phyloP scores from a whole-genome alignment of 805 yeast genomes.

The Nakazawaea siamensis region DNA sequence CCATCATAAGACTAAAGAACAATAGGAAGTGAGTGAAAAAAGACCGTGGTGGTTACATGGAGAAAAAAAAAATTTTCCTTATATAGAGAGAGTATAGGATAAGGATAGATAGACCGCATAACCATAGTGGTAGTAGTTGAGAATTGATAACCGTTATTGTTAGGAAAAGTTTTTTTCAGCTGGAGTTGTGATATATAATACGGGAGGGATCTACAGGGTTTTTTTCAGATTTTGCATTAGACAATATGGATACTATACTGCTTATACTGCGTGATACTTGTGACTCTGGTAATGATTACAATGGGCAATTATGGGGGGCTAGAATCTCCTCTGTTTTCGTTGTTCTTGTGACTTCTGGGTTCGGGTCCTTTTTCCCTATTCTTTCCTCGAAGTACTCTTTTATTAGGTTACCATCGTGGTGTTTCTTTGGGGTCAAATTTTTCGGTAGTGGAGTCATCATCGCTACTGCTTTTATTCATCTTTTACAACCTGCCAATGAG shows the following conservation, averaged over 20 bases:
- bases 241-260: constrained; percentile 8
- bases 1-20: background rate
- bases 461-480: constrained; percentile 69
- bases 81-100: no score
- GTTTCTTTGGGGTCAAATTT: constrained; percentile 35
- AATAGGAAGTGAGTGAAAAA: background rate
- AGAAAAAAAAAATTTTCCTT: no score
- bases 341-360: constrained; percentile 37
- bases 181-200: no score
- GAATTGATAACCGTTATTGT: no score
- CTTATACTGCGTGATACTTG: constrained; percentile 21
- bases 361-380: constrained; percentile 49
- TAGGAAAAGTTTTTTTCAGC: no score
- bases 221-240: no score
- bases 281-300: constrained; percentile 27
- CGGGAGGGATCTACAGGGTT: no score
- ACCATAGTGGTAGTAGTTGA: no score
- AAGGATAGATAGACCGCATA: no score
- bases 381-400: constrained; percentile 43
- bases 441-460: constrained; percentile 75
- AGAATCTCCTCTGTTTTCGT: constrained; percentile 50
- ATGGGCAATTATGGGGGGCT: constrained; percentile 29
- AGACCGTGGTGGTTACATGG: no score
- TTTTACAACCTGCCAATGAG: constrained; percentile 51
- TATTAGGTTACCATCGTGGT: constrained; percentile 37